A percentile compares a stretch with the other conserved stretches of the same genome.
phyloP scores from a whole-genome alignment of 1,284 basidiomycete genomes.

The Moniliophthora roreri region DNA sequence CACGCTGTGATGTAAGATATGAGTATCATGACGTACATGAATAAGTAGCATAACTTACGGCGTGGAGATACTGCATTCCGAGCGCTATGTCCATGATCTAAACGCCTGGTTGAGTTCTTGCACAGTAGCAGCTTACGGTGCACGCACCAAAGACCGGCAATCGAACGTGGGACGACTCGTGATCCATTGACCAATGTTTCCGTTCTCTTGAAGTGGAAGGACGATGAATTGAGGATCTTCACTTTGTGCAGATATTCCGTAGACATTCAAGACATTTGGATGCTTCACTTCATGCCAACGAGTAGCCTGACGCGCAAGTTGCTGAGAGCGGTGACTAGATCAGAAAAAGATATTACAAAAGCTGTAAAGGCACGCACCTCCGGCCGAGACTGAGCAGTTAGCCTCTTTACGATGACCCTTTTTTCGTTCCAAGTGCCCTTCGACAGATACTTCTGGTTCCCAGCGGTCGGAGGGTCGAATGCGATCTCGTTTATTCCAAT shows the following conservation, averaged over 20 bases:
- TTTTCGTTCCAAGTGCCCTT: no score
- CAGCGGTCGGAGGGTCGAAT: no score
- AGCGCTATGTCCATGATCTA: constrained; percentile 21
- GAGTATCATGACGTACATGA: neutral
- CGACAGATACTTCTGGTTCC: no score
- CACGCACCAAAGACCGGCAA: constrained; percentile 20
- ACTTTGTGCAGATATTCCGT: constrained; percentile 21
- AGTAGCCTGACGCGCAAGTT: no score
- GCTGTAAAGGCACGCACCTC: no score
- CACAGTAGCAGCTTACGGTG: neutral
- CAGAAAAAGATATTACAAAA: no score
- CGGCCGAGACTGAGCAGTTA: no score
- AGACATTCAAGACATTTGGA: constrained; percentile 21
- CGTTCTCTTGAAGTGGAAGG: constrained; percentile 18
- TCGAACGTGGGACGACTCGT: constrained; percentile 17
- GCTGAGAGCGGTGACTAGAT: no score
- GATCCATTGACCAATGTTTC: constrained; percentile 20
- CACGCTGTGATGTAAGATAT: constrained; percentile 11
- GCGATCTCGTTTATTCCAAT: no score
- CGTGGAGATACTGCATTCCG: constrained; percentile 26
- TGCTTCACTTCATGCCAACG: constrained; percentile 21
- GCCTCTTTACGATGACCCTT: no score
- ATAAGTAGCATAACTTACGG: constrained; percentile 9
- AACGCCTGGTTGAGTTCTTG: neutral
- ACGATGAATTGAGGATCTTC: constrained; percentile 23